phyloP scores from a whole-genome alignment of 2,329 filamentous ascomycete species.

The Trichoderma aggressivum region DNA sequence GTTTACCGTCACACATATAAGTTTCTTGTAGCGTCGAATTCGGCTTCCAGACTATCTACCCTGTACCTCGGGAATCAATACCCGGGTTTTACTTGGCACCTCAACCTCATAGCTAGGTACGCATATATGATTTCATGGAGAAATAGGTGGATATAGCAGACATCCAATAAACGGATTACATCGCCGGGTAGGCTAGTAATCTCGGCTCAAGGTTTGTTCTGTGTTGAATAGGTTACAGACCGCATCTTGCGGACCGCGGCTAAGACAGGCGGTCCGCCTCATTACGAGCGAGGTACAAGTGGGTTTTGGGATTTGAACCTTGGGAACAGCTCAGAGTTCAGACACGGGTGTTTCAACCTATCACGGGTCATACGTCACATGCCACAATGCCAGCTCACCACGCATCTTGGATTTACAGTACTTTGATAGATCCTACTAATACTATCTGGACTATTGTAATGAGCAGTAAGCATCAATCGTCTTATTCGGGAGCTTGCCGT shows the following conservation, averaged over 20 bases:
- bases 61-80: background rate
- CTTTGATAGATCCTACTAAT: background rate
- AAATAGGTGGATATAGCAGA: background rate
- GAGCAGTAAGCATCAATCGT: background rate
- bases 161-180: background rate
- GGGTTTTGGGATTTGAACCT: background rate
- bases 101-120: background rate
- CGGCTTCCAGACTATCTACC: background rate
- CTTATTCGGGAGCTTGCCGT: background rate
- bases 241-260: slow-evolving; percentile 48
- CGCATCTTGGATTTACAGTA: background rate
- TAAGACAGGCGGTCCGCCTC: background rate
- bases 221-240: background rate
- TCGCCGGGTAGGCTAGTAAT: background rate
- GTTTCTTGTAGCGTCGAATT: background rate
- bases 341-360: background rate
- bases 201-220: background rate
- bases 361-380: background rate
- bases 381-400: background rate
- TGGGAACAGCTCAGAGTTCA: background rate
- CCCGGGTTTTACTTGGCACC: background rate
- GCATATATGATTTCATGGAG: background rate
- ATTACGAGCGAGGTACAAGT: background rate
- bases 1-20: background rate
- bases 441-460: background rate